phyloP scores from a whole-genome alignment of 2,329 filamentous ascomycete genomes.

The Aspergillus sp. region DNA sequence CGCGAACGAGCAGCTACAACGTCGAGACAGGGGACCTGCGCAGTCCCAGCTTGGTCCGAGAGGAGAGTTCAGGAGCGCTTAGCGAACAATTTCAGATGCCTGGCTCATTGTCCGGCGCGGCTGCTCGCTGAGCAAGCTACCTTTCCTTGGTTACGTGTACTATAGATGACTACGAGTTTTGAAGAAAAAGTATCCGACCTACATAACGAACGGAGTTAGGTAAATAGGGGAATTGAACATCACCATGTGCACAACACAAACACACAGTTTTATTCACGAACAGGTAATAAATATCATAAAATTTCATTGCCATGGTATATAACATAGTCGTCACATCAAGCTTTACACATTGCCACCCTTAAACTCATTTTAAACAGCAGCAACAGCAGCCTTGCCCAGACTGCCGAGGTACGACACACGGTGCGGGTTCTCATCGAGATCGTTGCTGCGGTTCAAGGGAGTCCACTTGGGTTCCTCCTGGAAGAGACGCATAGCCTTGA shows the following conservation, averaged over 20 bases:
- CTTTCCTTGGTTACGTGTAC: constrained; percentile 3
- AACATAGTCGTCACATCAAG: constrained; percentile 2
- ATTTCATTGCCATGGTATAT: constrained; percentile 25
- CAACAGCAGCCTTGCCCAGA: constrained; percentile 26
- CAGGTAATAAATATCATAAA: constrained; percentile 10
- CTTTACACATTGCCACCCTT: not conserved
- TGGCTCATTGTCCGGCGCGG: constrained; percentile 39
- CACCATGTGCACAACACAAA: not conserved
- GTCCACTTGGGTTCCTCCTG: constrained; percentile 99
- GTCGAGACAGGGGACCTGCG: constrained; percentile 35
- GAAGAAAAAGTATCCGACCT: not conserved
- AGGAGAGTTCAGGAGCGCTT: constrained; percentile 30
- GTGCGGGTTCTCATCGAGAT: constrained; percentile 76
- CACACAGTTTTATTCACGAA: not conserved
- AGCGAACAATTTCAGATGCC: constrained; percentile 44
- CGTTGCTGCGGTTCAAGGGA: constrained; percentile 75
- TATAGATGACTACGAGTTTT: constrained; percentile 5
- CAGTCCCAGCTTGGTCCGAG: constrained; percentile 36
- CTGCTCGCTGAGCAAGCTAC: constrained; percentile 24
- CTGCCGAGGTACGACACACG: constrained; percentile 73
- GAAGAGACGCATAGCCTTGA: constrained; percentile 94
- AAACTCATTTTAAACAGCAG: constrained; percentile 24
- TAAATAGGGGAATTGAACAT: not conserved
- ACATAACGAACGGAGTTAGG: constrained; percentile 3
- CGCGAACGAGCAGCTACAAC: constrained; percentile 39